Evolutionary conservation across 2,329 filamentous ascomycete species (phyloP), one percentile per base, ranked within the genome.

Genomic region (Alternaria arbusti): DNA sequence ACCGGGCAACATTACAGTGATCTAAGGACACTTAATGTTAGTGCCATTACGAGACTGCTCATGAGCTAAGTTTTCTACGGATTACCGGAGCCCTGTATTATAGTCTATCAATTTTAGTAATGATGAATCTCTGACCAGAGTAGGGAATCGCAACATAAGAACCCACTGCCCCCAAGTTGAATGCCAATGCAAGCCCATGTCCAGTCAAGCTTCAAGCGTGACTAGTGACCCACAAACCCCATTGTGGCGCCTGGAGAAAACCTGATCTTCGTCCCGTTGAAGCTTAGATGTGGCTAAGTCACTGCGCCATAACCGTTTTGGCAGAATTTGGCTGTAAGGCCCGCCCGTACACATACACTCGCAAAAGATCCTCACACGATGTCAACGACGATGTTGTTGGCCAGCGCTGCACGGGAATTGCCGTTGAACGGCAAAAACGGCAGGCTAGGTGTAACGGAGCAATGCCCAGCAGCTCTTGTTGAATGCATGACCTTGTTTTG

Each of bases 1-100:
- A 87, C 89, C 43, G 88, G 88, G 5, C 88, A 90, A 80, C 88
- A 90, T 78, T 90, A 90, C 76, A 87, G 87, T 26, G 88, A 90
- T 79, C 72, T 90, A 72, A 84, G 88, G 72, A 87, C 86, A 23
- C 74, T 90, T 69, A 90, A 88, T 74, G 88, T 90, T n/a, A 83
- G 85, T 17, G 89, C 87, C 84, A 87, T 88, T 28, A 87, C 88
- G 55, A 83, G 83, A 64, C 80, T 89, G 74, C 76, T 90, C 70
- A 89, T 89, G 87, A 86, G 79, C 70, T 84, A 76, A 45, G 25
- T 15, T 32, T 51, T 25, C 23, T 23, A 11, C 15, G 32, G 32
- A 23, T 23, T 11, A 32, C 8, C 13, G 11, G 30, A 32, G 15
- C 6, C 23, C 13, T 49, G 15, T 28, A 49, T 17, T 49, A 26